Evolutionary conservation across 805 yeast genomes (phyloP).

Genomic region (Kluyveromyces wickerhamii): DNA sequence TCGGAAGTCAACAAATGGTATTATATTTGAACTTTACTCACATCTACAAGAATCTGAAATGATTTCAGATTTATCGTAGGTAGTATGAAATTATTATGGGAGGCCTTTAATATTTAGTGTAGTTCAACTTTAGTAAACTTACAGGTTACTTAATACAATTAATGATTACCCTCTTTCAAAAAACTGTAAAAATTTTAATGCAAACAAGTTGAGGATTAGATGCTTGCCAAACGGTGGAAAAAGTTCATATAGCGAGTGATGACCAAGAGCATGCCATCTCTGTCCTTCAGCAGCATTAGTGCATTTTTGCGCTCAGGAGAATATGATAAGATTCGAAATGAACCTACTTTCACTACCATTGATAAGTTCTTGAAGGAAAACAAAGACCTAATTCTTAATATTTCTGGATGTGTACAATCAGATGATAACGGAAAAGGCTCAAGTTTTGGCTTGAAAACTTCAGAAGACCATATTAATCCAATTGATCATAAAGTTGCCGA

Average conservation of each 20-base stretch:
- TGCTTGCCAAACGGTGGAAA: too few relatives aligned
- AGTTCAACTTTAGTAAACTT: too few relatives aligned
- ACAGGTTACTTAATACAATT: too few relatives aligned
- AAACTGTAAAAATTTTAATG: background rate
- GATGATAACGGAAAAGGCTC: background rate
- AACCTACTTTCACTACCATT: conserved; percentile 12
- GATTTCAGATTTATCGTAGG: too few relatives aligned
- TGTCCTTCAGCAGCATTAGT: conserved; percentile 16
- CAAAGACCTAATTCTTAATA: conserved; percentile 8
- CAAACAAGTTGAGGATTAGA: too few relatives aligned
- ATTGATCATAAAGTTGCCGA: conserved; percentile 34
- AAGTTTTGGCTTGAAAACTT: conserved; percentile 33
- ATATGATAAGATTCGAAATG: conserved; percentile 7
- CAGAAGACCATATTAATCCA: conserved; percentile 32
- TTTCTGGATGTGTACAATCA: conserved; percentile 6
- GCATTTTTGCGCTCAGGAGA: conserved; percentile 14
- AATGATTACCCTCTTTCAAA: background rate
- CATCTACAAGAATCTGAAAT: too few relatives aligned
- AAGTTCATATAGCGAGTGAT: too few relatives aligned
- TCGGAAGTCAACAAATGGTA: conserved; percentile 32
- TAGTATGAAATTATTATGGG: too few relatives aligned
- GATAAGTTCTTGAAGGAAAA: conserved; percentile 13
- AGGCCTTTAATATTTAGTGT: too few relatives aligned
- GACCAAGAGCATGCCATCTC: background rate
- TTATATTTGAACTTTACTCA: conserved; percentile 14